Evolutionary conservation across 2,329 filamentous ascomycete genomes (phyloP), one percentile per base, ranked within the genome.

Genomic region (Coniochaeta prunicola): DNA sequence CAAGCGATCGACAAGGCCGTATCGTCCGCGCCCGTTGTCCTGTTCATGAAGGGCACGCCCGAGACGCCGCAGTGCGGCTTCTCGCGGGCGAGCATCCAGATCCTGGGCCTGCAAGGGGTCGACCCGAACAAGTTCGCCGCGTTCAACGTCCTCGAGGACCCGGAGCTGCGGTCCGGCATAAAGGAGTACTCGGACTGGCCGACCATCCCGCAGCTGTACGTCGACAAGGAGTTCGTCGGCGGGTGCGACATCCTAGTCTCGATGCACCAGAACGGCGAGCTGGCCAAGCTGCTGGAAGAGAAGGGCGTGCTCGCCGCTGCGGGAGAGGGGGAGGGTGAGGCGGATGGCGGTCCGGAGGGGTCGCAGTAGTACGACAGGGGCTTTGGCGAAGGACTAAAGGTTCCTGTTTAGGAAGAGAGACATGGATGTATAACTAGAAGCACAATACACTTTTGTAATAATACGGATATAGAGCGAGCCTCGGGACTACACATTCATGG

Each of bases 101-200:
- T 99, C 68, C 81, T 99, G 63, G 91, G 93, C 59, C 76, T 97
- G 68, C 93, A 99, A 77, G 94, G 94, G 64, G 92, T 99, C 62
- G 90, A 97, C 76, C 94, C 94, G 17, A 82, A 83, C 64, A 97
- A 97, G 78, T 99, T 99, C 72, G 90, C 92, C n/a, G 93, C 94
- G 8, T 97, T 96, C 76, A 97, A 99, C 76, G 94, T 99, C 40
- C 76, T 99, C 59, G 94, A 97, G 76, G 92, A 97, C 73, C 75
- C 88, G 4, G 92, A 96, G 71, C 76, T 99, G 70, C 85, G 94
- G 67, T 79, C 87, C 92, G 93, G 94, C 57, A 96, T 99, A 78
- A 99, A 99, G 78, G 93, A 99, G 76, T 99, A 94, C 80, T 96
- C 92, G 1, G 94, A 97, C 72, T 99, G 94, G 94, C 94, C 94